Conservation (phyloP, 1,139 yeast genomes). For the Geotrichum histeridarum region DNA sequence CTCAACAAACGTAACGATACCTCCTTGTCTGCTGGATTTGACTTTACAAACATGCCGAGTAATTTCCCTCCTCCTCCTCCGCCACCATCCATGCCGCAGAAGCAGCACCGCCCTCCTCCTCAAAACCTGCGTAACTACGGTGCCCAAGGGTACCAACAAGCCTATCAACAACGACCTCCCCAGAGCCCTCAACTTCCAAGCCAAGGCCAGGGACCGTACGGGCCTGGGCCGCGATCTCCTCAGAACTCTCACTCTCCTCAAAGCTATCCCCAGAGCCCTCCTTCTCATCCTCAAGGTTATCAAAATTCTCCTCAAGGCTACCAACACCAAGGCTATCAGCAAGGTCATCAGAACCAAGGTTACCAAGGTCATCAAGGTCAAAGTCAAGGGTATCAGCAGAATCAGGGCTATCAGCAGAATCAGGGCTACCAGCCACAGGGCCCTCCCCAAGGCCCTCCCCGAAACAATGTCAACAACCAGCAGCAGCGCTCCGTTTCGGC, state of each 20-base stretch:
- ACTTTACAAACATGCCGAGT: conserved; percentile 4
- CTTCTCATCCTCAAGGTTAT: background rate
- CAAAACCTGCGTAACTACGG: conserved; percentile 7
- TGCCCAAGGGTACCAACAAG: conserved; percentile 3
- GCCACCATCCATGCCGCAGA: conserved; percentile 12
- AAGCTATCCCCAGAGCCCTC: background rate
- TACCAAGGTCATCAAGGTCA: background rate
- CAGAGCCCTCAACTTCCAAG: background rate
- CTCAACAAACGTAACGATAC: conserved; percentile 5
- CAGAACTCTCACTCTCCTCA: conserved; percentile 13
- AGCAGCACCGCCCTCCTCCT: conserved; percentile 8
- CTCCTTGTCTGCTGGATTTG: conserved; percentile 16
- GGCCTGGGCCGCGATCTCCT: background rate
- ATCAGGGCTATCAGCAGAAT: background rate
- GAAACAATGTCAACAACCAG: background rate
- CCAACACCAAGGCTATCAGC: background rate
- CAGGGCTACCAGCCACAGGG: conserved; percentile 1
- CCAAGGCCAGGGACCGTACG: background rate
- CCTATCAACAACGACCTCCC: background rate
- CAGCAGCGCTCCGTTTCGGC: conserved; percentile 14
- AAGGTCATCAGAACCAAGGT: background rate
- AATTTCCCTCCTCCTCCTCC: conserved; percentile 13
- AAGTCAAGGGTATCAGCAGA: background rate
- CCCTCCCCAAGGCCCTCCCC: conserved; percentile 2
- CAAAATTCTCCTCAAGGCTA: background rate